These are phyloP conservation scores for Leucocoprinus sp. DNA, from an alignment of 768 basidiomycete species.

Conservation along the genomic window DNA sequence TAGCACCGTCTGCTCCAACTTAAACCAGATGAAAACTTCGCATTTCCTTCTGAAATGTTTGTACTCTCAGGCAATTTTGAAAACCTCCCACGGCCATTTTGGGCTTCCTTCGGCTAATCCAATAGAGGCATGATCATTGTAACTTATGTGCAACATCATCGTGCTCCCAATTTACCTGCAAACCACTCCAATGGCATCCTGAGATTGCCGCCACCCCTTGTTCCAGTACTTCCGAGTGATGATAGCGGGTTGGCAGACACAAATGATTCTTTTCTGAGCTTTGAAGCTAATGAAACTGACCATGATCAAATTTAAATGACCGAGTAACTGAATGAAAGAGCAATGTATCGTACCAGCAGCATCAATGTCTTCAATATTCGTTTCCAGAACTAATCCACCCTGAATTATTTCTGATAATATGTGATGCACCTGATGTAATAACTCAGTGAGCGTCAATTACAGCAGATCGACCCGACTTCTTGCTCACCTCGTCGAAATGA, in stretches of 20 bases:
- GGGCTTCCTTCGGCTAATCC: too few species aligned
- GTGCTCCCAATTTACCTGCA: slow-evolving; percentile 57
- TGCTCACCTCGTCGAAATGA: slow-evolving; percentile 87
- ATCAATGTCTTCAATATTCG: slow-evolving; percentile 83
- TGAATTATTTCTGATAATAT: slow-evolving; percentile 95
- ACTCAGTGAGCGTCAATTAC: neutral
- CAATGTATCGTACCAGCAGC: slow-evolving; percentile 49
- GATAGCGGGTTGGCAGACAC: slow-evolving; percentile 78
- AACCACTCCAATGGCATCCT: slow-evolving; percentile 77
- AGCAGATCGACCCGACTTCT: neutral
- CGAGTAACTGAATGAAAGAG: slow-evolving; percentile 6
- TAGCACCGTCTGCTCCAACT: slow-evolving; percentile 25
- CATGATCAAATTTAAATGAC: slow-evolving; percentile 8
- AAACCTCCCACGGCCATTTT: neutral
- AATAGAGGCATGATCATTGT: neutral
- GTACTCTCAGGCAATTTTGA: neutral
- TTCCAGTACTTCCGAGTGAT: slow-evolving; percentile 51
- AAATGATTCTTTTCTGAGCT: slow-evolving; percentile 71
- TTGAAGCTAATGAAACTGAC: slow-evolving; percentile 62
- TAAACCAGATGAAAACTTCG: slow-evolving; percentile 11
- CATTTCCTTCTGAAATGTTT: neutral
- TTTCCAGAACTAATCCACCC: slow-evolving; percentile 93
- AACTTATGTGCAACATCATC: neutral
- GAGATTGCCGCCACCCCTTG: slow-evolving; percentile 47
- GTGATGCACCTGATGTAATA: slow-evolving; percentile 67